Conservation (phyloP, 2,329 filamentous ascomycete species). For the Epichloe baconii region DNA sequence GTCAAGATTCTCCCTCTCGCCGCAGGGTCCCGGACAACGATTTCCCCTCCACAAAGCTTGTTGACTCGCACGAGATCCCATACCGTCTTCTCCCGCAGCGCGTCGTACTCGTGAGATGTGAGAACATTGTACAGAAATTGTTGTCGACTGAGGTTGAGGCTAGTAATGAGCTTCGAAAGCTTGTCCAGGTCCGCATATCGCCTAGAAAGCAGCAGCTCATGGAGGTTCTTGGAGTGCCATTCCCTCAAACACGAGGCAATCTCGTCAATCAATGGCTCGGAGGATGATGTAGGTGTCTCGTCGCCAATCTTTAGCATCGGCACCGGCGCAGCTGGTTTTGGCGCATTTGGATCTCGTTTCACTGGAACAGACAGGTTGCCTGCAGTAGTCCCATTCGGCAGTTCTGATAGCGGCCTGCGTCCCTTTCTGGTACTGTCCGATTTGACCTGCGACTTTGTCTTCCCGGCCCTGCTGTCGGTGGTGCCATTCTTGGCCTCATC, state of each 20-base stretch:
- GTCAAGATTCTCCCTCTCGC: conserved; percentile 78
- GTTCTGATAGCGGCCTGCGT: conserved; percentile 21
- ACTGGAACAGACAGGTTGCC: conserved; percentile 34
- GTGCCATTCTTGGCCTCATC: conserved; percentile 45
- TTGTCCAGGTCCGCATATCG: conserved; percentile 73
- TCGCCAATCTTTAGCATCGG: conserved; percentile 97
- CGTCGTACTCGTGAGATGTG: conserved; percentile 70
- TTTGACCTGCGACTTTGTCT: conserved; percentile 22
- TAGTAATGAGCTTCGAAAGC: conserved; percentile 65
- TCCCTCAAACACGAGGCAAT: conserved; percentile 93
- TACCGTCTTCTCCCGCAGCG: conserved; percentile 74
- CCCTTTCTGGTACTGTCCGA: conserved; percentile 12
- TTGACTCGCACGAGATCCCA: conserved; percentile 94
- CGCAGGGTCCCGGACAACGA: conserved; percentile 83
- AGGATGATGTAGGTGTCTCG: conserved; percentile 78
- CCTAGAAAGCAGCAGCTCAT: conserved; percentile 73
- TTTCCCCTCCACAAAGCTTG: conserved; percentile 83
- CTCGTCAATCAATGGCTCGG: conserved; percentile 90
- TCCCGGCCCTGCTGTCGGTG: conserved; percentile 26
- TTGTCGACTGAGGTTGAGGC: conserved; percentile 73
- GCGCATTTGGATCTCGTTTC: conserved; percentile 50
- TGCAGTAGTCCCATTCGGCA: conserved; percentile 26
- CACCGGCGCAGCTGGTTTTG: conserved; percentile 79
- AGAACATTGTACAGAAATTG: conserved; percentile 92
- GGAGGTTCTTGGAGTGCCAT: conserved; percentile 96